Percentiles rank a stretch among this genome's conserved stretches.
Evolutionary conservation across 2,329 filamentous ascomycete genomes (phyloP).

Genomic region (Xylaria sp.): DNA sequence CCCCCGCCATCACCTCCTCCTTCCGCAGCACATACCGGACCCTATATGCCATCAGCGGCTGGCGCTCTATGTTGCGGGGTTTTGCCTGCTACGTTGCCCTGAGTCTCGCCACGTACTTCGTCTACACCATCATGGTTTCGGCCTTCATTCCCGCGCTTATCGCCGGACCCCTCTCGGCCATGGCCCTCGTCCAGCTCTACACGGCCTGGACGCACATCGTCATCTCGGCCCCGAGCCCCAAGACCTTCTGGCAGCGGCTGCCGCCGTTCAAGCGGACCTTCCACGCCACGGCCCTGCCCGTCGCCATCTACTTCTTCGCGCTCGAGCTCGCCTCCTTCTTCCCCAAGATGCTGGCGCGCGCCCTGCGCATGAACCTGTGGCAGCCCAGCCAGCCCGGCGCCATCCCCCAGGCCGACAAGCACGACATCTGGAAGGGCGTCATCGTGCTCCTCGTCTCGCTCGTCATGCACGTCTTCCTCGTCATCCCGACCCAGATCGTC

Average conservation of each 20-base stretch:
- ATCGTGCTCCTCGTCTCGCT: constrained; percentile 50
- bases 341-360: constrained; percentile 50
- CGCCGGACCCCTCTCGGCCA: constrained; percentile 57
- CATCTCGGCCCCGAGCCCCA: constrained; percentile 69
- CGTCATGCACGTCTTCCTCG: constrained; percentile 60
- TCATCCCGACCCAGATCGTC: constrained; percentile 76
- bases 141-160: constrained; percentile 48
- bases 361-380: constrained; percentile 50
- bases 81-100: constrained; percentile 53
- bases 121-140: constrained; percentile 49
- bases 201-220: constrained; percentile 86
- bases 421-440: constrained; percentile 50
- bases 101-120: constrained; percentile 35
- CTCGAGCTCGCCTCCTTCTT: constrained; percentile 52
- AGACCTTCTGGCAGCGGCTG: constrained; percentile 70
- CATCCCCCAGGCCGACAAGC: constrained; percentile 42
- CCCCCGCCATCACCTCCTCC: constrained; percentile 52
- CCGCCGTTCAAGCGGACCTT: constrained; percentile 66
- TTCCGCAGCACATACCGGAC: constrained; percentile 54
- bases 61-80: constrained; percentile 70
- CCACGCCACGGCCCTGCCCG: constrained; percentile 69
- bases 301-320: constrained; percentile 63
- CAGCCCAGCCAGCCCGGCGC: constrained; percentile 41
- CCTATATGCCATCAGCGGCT: constrained; percentile 66
- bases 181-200: constrained; percentile 68